phyloP scores from a whole-genome alignment of 768 basidiomycete genomes.

The Suillus luteus region DNA sequence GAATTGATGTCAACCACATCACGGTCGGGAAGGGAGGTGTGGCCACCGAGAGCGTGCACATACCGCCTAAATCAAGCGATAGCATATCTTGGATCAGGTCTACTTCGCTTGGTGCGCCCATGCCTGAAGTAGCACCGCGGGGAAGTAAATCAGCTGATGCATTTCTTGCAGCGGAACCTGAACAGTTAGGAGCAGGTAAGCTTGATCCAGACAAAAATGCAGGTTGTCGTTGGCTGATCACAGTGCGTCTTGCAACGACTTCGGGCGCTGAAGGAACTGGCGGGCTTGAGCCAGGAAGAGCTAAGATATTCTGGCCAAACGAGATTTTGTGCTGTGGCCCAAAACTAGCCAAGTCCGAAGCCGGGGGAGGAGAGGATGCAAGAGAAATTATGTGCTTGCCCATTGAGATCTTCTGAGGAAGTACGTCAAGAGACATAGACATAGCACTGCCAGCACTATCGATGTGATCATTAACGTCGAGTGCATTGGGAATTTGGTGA shows the following conservation, averaged over 20 bases:
- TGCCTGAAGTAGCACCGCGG: not conserved
- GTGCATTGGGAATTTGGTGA: slow-evolving; percentile 5
- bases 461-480: not conserved
- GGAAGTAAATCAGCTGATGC: too few relatives aligned
- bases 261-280: not conserved
- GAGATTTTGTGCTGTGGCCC: not conserved
- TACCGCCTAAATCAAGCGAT: slow-evolving; percentile 31
- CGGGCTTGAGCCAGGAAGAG: not conserved
- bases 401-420: slow-evolving; percentile 6
- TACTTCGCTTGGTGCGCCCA: slow-evolving; percentile 5
- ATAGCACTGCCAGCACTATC: slow-evolving; percentile 3
- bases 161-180: not conserved
- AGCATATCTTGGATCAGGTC: slow-evolving; percentile 24
- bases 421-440: not conserved
- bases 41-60: slow-evolving; percentile 17
- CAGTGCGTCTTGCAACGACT: not conserved
- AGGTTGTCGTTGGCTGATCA: not conserved
- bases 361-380: not conserved
- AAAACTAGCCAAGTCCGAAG: not conserved
- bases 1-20: not conserved
- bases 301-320: not conserved
- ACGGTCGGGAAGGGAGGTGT: not conserved
- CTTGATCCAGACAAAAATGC: not conserved
- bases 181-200: not conserved
- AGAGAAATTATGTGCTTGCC: slow-evolving; percentile 21